Conservation (phyloP, 139 green algal genomes). For the Coelastrella sp. region DNA sequence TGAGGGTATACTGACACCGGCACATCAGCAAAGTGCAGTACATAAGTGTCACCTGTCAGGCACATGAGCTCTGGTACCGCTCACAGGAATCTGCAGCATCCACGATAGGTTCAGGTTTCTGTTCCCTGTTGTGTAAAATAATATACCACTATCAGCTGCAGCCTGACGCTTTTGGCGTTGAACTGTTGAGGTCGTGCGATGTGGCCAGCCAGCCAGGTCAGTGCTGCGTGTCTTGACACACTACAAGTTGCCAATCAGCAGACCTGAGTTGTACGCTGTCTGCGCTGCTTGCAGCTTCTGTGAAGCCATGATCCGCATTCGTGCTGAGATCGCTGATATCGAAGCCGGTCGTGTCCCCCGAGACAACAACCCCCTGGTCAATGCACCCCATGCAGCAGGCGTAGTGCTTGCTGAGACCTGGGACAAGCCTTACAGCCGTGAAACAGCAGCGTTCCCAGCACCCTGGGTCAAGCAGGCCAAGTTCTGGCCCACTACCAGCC, state of each 20-base stretch:
- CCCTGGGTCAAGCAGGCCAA: conserved; percentile 93
- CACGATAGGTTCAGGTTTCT: too few relatives aligned
- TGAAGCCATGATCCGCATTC: conserved; percentile 97
- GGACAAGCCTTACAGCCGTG: conserved; percentile 76
- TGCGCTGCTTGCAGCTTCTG: conserved; percentile 79
- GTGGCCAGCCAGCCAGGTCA: too few relatives aligned
- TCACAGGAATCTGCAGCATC: too few relatives aligned
- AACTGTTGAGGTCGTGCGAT: too few relatives aligned
- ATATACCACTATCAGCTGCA: too few relatives aligned
- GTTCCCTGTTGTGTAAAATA: too few relatives aligned
- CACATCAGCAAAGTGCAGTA: too few relatives aligned
- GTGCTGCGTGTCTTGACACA: too few relatives aligned
- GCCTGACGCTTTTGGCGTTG: too few relatives aligned
- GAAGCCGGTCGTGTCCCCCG: conserved; percentile 78
- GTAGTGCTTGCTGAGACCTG: conserved; percentile 88
- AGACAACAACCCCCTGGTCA: conserved; percentile 95
- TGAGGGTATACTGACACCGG: too few relatives aligned
- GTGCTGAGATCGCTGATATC: conserved; percentile 91
- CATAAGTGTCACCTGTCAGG: too few relatives aligned
- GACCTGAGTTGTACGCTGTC: not conserved
- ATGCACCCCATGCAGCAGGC: conserved; percentile 90
- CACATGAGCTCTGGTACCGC: too few relatives aligned
- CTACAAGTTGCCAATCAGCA: not conserved
- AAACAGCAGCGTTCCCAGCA: conserved; percentile 94
- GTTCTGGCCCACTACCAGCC: conserved; percentile 96